Evolutionary conservation across 305 asterid genomes (phyloP), one percentile per base, ranked within the genome.

Genomic region (Andrographis paniculata): DNA sequence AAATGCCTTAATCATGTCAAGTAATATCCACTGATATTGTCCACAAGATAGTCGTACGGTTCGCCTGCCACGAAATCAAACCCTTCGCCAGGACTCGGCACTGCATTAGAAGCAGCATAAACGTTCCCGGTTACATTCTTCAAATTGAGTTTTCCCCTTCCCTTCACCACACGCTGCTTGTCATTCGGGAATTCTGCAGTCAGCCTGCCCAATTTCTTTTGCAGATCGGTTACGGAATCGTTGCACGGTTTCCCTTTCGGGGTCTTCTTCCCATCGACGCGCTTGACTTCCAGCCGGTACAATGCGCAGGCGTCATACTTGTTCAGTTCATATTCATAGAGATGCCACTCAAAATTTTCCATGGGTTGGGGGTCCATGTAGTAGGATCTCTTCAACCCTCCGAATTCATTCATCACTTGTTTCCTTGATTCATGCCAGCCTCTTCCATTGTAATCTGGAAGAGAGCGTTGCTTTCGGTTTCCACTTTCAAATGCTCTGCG

Each of bases 381-480:
- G 62, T 92, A 92, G 37, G 97, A 92, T 75, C 97, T 79, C 74
- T 87, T 92, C 72, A 82, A 63, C 54, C 99, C 95, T 61, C 91
- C 91, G 27, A 58, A 76, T 60, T 92, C 95, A 52, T 75, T 77
- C 84, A 84, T 68, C 61, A 82, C 80, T 70, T 87, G 94, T 50
- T 87, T 92, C 77, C 97, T 80, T 15, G 97, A 92, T 71, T 92
- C 99, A 23, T 92, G 99, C 99, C 99, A 92, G 45, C 99, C 99
- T 58, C 99, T 83, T 15, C 99, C 97, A 24, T 63, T 74, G 53
- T 92, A 82, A 76, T 92, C 95, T 23, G 97, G 99, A 61, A 92
- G 77, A 1, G 95, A 88, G 23, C 99, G 68, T 64, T 92, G 99
- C 78, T 92, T 92, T 70, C 97, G 72, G 60, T 77, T 87, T 23